Base-by-base conservation (phyloP, 2,329 filamentous ascomycete genomes). In the Huntiella omanensis region DNA sequence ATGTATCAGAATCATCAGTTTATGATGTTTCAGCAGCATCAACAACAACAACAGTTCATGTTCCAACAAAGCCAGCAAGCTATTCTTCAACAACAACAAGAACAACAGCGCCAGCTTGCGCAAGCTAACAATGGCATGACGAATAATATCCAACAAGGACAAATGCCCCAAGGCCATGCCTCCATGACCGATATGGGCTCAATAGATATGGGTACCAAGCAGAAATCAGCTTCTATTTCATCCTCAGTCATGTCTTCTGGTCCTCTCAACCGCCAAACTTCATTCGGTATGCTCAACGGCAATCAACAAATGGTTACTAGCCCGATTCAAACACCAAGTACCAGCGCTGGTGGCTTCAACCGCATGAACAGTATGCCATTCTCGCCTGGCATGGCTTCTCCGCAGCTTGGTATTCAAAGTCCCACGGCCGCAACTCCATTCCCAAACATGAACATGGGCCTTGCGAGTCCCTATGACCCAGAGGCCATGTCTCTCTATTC, bases 31-130 rank as follows among this genome's bases (percentile, higher is more conserved):
- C 35, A 40, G 44, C 36, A 47, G n/a, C 34, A 50, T 32, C 34
- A 17, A 19, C 39, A 50, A 32, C 44, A 45, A 17, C 38, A 40
- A 34, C 48, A 48, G 36, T 16, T 46, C 17, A 33, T 45, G 36
- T 38, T 44, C 43, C 34, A 46, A 15, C 34, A 50, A 40, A 17
- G 8, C 17, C 41, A 51, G 34, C 40, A 42, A 17, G 35, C 33
- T 28, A 32, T 40, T 32, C 35, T 33, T 3, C 46, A 38, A 33
- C 51, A 43, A 28, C 17, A 36, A 33, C 42, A 52, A 11, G 47
- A 40, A 4, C 52, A 32, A 12, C 51, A 47, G 40, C 49, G 47
- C 3, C 47, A 49, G n/a, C 36, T 42, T 19, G 45, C 37, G 11
- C 47, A 49, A 12, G 35, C 47, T n/a, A 19, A 13, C 13, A n/a